Conservation (phyloP, 257 asterid genomes). For the Salvia rosmarinus region DNA sequence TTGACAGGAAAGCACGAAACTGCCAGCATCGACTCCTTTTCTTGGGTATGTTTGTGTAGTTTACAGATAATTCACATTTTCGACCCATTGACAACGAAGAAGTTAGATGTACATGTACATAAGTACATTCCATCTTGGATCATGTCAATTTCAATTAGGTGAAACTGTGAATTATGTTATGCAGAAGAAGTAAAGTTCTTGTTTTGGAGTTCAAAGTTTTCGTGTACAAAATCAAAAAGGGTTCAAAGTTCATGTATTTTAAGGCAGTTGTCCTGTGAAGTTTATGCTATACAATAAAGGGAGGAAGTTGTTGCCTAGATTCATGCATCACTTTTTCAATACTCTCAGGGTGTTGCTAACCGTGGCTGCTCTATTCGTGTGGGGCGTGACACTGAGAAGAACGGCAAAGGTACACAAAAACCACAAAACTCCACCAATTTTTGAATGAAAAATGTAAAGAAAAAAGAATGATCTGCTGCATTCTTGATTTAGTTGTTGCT, state of each 20-base stretch:
- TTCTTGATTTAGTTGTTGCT: neutral
- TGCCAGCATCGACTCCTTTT: constrained; percentile 78
- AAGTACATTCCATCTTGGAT: too few relatives aligned
- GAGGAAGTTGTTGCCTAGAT: neutral
- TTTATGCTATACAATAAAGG: too few relatives aligned
- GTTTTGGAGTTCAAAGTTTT: too few relatives aligned
- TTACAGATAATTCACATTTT: too few relatives aligned
- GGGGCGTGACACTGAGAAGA: constrained; percentile 97
- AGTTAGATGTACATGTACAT: too few relatives aligned
- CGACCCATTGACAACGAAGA: too few relatives aligned
- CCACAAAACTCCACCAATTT: neutral
- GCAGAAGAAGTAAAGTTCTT: too few relatives aligned
- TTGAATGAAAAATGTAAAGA: neutral
- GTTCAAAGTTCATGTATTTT: too few relatives aligned
- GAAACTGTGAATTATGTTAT: too few relatives aligned
- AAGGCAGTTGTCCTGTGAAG: too few relatives aligned
- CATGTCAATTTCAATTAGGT: too few relatives aligned
- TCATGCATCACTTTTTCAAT: neutral
- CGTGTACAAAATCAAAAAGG: too few relatives aligned
- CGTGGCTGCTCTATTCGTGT: constrained; percentile 99
- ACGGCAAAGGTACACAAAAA: constrained; percentile 71
- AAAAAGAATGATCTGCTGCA: neutral
- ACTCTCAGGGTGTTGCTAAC: constrained; percentile 95
- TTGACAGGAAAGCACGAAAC: constrained; percentile 98
- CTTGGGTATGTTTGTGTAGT: constrained; percentile 87